Evolutionary conservation across 108 stramenopile genomes (phyloP).

Genomic region (Skeletonema marinoi): DNA sequence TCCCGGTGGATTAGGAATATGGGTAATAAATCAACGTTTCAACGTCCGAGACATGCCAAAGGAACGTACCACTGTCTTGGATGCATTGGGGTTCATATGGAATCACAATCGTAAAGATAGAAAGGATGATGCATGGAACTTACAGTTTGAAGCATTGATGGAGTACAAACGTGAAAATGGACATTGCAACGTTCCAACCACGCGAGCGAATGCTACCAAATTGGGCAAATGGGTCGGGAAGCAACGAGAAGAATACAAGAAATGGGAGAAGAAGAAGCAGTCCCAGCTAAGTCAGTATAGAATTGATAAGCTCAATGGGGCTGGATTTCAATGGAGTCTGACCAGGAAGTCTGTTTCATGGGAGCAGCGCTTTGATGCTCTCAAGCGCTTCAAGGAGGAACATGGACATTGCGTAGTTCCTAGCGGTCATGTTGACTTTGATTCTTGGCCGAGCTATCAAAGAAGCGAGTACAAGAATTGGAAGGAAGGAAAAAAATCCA

Average conservation of each 20-base stretch:
- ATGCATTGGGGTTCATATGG: conserved; percentile 51
- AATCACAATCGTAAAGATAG: conserved; percentile 44
- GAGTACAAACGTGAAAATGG: conserved; percentile 2
- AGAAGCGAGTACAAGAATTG: conserved; percentile 54
- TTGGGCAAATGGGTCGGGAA: conserved; percentile 49
- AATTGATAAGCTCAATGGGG: conserved; percentile 41
- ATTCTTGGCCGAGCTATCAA: conserved; percentile 60
- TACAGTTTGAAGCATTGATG: conserved; percentile 8
- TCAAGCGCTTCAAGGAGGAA: conserved; percentile 37
- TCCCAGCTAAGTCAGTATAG: conserved; percentile 34
- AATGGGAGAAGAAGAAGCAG: conserved; percentile 35
- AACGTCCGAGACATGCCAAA: conserved; percentile 41
- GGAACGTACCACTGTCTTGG: conserved; percentile 36
- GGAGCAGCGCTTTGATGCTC: conserved; percentile 49
- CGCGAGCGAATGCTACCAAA: conserved; percentile 19
- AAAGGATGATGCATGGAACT: conserved; percentile 28
- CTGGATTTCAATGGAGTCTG: conserved; percentile 48
- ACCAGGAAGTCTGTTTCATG: conserved; percentile 37
- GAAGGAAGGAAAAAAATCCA: conserved; percentile 37
- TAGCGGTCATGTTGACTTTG: conserved; percentile 40
- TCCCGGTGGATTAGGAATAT: conserved; percentile 38
- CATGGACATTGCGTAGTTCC: conserved; percentile 45
- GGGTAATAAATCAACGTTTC: conserved; percentile 47
- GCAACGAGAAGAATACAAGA: conserved; percentile 51
- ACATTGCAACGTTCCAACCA: conserved; percentile 43